phyloP scores from a whole-genome alignment of 1,284 basidiomycete genomes.

The Cryptococcus sp. region DNA sequence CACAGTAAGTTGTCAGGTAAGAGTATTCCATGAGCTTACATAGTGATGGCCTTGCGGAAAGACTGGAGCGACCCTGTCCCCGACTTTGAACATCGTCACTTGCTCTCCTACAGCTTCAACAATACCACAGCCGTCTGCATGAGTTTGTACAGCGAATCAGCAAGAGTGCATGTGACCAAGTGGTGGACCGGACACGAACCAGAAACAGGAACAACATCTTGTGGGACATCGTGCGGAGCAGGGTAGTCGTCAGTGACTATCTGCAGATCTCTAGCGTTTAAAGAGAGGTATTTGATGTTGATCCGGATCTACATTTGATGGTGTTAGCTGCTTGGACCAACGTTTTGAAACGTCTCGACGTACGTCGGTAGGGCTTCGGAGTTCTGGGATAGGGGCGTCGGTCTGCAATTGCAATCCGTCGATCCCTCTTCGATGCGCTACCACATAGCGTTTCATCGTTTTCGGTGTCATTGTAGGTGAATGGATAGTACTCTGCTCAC shows the following conservation, averaged over 20 bases:
- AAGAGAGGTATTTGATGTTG: constrained; percentile 48
- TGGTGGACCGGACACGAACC: constrained; percentile 15
- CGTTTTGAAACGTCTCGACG: neutral
- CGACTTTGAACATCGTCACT: constrained; percentile 48
- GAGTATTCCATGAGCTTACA: constrained; percentile 15
- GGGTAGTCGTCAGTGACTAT: constrained; percentile 44
- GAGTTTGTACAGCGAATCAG: too few species aligned
- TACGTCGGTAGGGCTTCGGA: constrained; percentile 30
- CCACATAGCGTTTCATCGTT: constrained; percentile 36
- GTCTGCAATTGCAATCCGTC: constrained; percentile 30
- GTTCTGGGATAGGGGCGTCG: constrained; percentile 27
- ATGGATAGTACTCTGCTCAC: neutral
- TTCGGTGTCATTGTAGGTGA: constrained; percentile 5
- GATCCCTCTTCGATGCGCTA: constrained; percentile 33
- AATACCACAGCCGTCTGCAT: constrained; percentile 51
- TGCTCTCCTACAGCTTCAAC: constrained; percentile 47
- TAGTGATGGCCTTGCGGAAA: constrained; percentile 45
- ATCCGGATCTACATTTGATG: constrained; percentile 32
- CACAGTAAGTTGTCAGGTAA: neutral
- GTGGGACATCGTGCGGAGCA: constrained; percentile 34
- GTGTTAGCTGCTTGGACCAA: neutral
- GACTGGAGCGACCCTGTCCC: constrained; percentile 47
- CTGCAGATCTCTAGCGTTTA: constrained; percentile 51
- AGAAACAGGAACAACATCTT: constrained; percentile 49
- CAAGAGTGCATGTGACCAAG: too few species aligned